phyloP scores from a whole-genome alignment of 2,329 filamentous ascomycete genomes.

The Epichloe brachyelytri region DNA sequence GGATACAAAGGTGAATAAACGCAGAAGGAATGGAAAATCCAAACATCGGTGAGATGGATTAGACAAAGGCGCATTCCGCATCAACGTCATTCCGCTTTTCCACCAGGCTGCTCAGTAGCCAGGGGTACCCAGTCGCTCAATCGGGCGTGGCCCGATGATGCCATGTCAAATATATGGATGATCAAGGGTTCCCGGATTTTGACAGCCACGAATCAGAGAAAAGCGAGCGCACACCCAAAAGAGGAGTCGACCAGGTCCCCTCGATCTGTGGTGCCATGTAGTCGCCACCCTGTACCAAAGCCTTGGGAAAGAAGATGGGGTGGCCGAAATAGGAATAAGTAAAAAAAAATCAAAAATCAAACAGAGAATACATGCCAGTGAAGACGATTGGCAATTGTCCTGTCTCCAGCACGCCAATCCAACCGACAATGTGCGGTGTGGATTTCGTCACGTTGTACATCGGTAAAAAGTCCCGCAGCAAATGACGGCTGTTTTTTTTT shows the following conservation, averaged over 20 bases:
- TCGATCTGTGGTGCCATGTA: background rate
- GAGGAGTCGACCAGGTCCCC: background rate
- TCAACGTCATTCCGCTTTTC: background rate
- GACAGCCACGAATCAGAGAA: background rate
- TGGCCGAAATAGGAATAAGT: background rate
- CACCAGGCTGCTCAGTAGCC: background rate
- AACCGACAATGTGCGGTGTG: no score
- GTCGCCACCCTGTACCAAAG: background rate
- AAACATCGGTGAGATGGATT: background rate
- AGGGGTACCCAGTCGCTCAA: background rate
- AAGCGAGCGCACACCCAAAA: background rate
- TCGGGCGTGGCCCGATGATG: background rate
- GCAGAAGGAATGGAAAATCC: no score
- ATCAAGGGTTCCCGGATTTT: slow-evolving; percentile 6
- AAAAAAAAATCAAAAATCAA: background rate
- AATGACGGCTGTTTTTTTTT: no score
- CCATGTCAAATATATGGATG: background rate
- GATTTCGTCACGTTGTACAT: no score
- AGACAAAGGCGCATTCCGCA: background rate
- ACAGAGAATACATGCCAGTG: background rate
- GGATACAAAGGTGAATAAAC: no score
- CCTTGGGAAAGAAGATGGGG: background rate
- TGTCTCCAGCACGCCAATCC: no score
- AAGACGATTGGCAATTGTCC: background rate
- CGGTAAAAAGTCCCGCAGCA: no score